A percentile compares a stretch with the other conserved stretches of the same genome.
Conservation (phyloP, 768 basidiomycete species). For the Pulveroboletus sp. region DNA sequence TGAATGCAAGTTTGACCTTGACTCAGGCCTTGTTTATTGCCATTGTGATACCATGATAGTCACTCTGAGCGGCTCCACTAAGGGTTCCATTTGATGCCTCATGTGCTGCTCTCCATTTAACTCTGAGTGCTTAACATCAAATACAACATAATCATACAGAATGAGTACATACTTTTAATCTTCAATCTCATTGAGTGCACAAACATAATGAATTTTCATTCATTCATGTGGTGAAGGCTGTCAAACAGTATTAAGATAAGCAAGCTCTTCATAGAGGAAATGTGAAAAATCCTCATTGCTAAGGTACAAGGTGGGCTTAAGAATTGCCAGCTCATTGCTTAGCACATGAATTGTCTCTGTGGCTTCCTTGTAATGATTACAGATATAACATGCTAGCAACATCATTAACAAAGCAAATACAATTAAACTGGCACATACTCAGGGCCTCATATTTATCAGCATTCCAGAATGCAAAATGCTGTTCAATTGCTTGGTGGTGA, state of each 20-base stretch:
- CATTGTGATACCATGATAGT: background rate
- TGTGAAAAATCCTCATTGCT: background rate
- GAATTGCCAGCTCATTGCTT: no score
- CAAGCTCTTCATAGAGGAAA: background rate
- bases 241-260: background rate
- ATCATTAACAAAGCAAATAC: no score
- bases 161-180: background rate
- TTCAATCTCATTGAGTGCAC: background rate
- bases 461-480: conserved; percentile 3
- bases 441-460: conserved; percentile 4
- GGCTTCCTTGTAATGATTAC: no score
- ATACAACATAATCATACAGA: background rate
- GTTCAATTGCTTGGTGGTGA: background rate
- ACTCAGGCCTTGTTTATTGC: no score
- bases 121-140: background rate
- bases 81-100: no score
- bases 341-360: no score
- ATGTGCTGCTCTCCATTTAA: background rate
- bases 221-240: background rate
- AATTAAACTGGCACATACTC: no score
- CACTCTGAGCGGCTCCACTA: no score
- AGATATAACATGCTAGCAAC: no score
- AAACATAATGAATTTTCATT: background rate
- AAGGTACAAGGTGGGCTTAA: no score
- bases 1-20: background rate